Conservation (phyloP, 352 stramenopile species). For the Phytophthora palmivora region DNA sequence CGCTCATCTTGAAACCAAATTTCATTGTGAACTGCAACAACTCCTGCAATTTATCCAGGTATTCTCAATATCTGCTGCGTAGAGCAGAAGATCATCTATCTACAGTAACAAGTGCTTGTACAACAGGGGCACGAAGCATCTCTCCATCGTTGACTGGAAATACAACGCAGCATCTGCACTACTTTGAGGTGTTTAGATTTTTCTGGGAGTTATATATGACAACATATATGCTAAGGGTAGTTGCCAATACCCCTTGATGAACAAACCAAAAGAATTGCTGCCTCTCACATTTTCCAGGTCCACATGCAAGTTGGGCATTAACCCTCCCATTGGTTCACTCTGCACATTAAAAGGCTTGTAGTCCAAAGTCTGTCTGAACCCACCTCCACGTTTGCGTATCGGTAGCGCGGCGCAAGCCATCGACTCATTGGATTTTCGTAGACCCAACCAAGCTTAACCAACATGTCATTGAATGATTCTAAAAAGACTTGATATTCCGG, state of each 20-base stretch:
- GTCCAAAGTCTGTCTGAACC: constrained; percentile 11
- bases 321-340: constrained; percentile 3
- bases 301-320: constrained; percentile 15
- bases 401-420: constrained; percentile 16
- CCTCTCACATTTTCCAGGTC: constrained; percentile 20
- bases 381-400: constrained; percentile 3
- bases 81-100: constrained; percentile 46
- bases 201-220: constrained; percentile 34
- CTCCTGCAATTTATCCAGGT: constrained; percentile 30
- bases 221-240: constrained; percentile 26
- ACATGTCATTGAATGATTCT: constrained; percentile 16
- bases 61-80: constrained; percentile 31
- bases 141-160: too few species aligned
- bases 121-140: constrained; percentile 7
- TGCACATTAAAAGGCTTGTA: constrained; percentile 17
- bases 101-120: constrained; percentile 36
- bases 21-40: constrained; percentile 23
- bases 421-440: constrained; percentile 19
- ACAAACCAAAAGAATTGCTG: constrained; percentile 20
- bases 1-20: constrained; percentile 36
- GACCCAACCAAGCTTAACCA: constrained; percentile 21
- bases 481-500: too few species aligned
- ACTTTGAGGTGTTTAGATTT: constrained; percentile 37
- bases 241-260: constrained; percentile 32
- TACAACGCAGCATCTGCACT: constrained; percentile 8